Evolutionary conservation across 2,329 filamentous ascomycete genomes (phyloP), one percentile per base, ranked within the genome.

Genomic region (Aureobasidium sp.): DNA sequence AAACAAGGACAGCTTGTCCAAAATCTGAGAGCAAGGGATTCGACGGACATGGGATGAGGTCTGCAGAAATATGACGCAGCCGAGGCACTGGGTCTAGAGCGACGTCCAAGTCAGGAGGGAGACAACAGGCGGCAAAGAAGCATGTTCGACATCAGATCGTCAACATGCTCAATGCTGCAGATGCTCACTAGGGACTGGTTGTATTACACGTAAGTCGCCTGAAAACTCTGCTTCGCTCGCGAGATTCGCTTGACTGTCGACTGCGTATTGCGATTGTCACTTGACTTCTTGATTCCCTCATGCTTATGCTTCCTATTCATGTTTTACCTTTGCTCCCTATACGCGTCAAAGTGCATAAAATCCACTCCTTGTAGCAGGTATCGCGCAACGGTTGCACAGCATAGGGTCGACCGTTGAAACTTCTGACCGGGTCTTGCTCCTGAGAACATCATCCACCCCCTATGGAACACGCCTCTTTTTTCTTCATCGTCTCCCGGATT

Each of bases 351-450:
- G 53, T 3, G 49, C 33, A 39, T 22, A 39, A 53, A 44, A 40
- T 42, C 31, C 22, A 44, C 40, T 35, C 57, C 57, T 60, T 60
- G 57, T 45, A 45, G 44, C 45, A 50, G 12, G 49, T 42, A 49
- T 49, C 45, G 45, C 57, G 45, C 57, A 60, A 60, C 57, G 57
- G 57, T 60, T 60, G 45, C 57, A 60, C 57, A 60, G 40, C 57
- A 45, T 42, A 60, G 45, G 24, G 45, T 48, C 57, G 37, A 50
- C 57, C 57, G 57, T 60, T 60, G 57, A 60, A 42, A 50, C 57
- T 50, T 60, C 8, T 60, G 39, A 50, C 57, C 40, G 42, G 54
- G 54, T 24, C 31, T n/a, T 59, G 45, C 57, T 60, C 57, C 57
- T 60, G 57, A 60, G 35, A 50, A 50, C 57, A 42, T 9, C 56